phyloP scores from a whole-genome alignment of 2,329 filamentous ascomycete genomes.

The Colletotrichum sp. region DNA sequence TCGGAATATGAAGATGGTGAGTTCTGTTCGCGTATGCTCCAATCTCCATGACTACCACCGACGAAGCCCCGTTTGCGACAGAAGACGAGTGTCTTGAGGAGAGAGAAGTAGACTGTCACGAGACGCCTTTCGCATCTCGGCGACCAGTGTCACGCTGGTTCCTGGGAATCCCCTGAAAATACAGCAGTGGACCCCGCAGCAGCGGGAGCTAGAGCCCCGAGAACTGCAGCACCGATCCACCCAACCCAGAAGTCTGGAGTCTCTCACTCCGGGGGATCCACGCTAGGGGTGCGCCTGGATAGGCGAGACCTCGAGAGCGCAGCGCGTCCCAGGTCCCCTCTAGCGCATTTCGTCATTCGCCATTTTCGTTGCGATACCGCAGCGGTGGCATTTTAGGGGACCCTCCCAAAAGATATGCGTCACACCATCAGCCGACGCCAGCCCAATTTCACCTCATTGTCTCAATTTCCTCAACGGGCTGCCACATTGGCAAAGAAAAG shows the following conservation, averaged over 20 bases:
- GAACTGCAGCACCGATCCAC: slow-evolving; percentile 6
- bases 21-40: background rate
- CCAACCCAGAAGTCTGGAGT: background rate
- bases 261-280: slow-evolving; percentile 1
- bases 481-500: background rate
- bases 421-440: background rate
- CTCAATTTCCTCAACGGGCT: background rate
- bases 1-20: slow-evolving; percentile 18
- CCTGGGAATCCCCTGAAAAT: background rate
- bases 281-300: background rate
- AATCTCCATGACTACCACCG: background rate
- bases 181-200: slow-evolving; percentile 3
- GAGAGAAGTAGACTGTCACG: background rate
- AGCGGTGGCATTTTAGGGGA: background rate
- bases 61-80: background rate
- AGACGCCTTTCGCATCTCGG: background rate
- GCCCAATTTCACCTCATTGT: background rate
- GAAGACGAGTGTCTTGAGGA: background rate
- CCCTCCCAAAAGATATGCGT: background rate
- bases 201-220: slow-evolving; percentile 6
- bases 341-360: slow-evolving; percentile 22
- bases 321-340: background rate
- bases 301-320: background rate
- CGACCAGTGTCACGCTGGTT: background rate
- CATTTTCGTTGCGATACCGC: slow-evolving; percentile 15